Percentiles rank a stretch among this genome's conserved stretches.
Evolutionary conservation across 1,139 yeast genomes (phyloP).

Genomic region (Scheffersomyces illinoinensis): DNA sequence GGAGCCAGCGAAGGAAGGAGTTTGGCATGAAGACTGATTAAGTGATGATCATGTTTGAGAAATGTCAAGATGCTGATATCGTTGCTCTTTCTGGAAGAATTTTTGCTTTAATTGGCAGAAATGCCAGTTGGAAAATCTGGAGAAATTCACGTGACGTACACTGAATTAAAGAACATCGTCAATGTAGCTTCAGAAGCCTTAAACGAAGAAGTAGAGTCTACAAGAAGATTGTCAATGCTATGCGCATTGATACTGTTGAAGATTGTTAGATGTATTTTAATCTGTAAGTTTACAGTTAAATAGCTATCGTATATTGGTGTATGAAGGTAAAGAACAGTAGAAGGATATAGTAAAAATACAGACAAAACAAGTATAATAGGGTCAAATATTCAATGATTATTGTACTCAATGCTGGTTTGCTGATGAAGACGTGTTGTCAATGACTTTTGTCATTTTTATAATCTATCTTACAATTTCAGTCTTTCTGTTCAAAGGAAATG

Average conservation of each 20-base stretch:
- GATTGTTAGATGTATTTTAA: not conserved
- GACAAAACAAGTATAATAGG: not conserved
- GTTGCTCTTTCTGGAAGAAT: not conserved
- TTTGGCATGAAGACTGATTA: not conserved
- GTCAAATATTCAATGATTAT: not conserved
- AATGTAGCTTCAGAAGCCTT: not conserved
- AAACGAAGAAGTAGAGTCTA: not conserved
- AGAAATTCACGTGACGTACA: not conserved
- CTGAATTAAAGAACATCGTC: not conserved
- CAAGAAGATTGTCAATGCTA: no score
- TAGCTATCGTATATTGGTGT: not conserved
- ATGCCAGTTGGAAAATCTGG: not conserved
- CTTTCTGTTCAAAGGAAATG: constrained; percentile 3
- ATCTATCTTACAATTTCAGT: not conserved
- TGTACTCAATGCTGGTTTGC: not conserved
- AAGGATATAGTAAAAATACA: not conserved
- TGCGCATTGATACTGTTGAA: no score
- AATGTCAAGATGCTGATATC: no score
- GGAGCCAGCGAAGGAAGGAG: not conserved
- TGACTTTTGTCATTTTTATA: constrained; percentile 1
- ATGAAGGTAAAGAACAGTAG: not conserved
- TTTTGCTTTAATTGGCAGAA: not conserved
- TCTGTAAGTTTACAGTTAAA: not conserved
- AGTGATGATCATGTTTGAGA: no score
- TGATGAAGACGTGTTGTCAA: not conserved